phyloP scores from a whole-genome alignment of 2,329 filamentous ascomycete species.

The Thelonectria blattea region DNA sequence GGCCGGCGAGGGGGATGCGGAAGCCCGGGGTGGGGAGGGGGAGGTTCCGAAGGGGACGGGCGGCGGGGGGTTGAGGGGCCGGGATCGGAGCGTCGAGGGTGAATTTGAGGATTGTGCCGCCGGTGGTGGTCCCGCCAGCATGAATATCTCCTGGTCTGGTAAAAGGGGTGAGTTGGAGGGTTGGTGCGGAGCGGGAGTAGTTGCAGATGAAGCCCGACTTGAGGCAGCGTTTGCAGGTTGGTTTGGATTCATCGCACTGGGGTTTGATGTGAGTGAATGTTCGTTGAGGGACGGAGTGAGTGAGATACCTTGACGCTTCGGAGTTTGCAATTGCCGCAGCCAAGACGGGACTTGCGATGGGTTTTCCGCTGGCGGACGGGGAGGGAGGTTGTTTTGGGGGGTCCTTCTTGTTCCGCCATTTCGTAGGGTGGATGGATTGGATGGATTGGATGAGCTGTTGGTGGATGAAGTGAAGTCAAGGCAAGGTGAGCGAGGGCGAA shows the following conservation, averaged over 20 bases:
- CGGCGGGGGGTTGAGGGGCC: not conserved
- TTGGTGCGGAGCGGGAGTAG: constrained; percentile 44
- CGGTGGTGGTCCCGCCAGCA: not conserved
- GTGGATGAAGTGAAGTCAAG: not conserved
- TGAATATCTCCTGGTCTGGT: too few species aligned
- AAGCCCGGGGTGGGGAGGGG: constrained; percentile 23
- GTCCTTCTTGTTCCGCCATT: constrained; percentile 19
- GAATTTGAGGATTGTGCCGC: constrained; percentile 25
- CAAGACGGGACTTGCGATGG: constrained; percentile 60
- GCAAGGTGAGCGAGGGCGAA: not conserved
- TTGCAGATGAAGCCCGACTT: constrained; percentile 55
- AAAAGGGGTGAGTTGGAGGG: constrained; percentile 30
- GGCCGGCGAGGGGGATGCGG: constrained; percentile 36
- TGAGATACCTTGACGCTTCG: constrained; percentile 56
- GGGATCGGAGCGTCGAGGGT: constrained; percentile 21
- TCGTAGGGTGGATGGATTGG: not conserved
- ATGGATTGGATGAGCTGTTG: not conserved
- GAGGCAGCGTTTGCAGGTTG: constrained; percentile 55
- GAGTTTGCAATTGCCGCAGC: constrained; percentile 63
- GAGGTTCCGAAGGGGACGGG: constrained; percentile 14
- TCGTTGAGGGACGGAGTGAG: not conserved
- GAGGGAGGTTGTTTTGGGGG: not conserved
- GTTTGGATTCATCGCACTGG: constrained; percentile 61
- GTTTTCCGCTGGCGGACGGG: constrained; percentile 40
- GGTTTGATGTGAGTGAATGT: not conserved